A percentile compares a stretch with the other conserved stretches of the same genome.
phyloP scores from a whole-genome alignment of 2,329 filamentous ascomycete genomes.

The Scedosporium boydii region DNA sequence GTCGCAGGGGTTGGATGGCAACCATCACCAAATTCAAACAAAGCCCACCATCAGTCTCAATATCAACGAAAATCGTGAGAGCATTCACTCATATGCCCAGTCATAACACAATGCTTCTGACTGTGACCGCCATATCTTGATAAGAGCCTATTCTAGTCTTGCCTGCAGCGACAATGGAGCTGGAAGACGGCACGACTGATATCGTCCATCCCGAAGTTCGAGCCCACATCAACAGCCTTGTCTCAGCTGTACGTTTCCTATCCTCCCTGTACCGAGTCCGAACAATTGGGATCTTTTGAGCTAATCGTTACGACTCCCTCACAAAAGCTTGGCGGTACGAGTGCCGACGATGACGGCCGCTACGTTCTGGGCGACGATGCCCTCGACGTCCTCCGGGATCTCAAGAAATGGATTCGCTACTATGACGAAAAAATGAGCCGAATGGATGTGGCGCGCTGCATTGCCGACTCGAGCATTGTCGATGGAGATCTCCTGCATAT shows the following conservation, averaged over 20 bases:
- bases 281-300: background rate
- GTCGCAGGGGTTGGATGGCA: background rate
- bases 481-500: constrained; percentile 86
- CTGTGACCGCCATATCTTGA: background rate
- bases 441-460: constrained; percentile 86
- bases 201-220: constrained; percentile 86
- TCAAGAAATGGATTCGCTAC: constrained; percentile 90
- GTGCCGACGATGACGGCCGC: constrained; percentile 65
- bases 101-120: background rate
- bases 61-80: background rate
- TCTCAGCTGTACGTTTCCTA: constrained; percentile 65
- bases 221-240: constrained; percentile 85
- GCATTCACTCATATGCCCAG: background rate
- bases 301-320: constrained; percentile 9
- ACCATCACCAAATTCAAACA: background rate
- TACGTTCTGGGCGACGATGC: constrained; percentile 93
- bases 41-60: background rate
- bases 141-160: background rate
- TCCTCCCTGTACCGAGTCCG: too few relatives aligned
- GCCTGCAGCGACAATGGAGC: constrained; percentile 37
- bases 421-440: constrained; percentile 91
- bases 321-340: constrained; percentile 70
- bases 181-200: constrained; percentile 39
- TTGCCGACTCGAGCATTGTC: constrained; percentile 87
- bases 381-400: constrained; percentile 79